These are phyloP conservation scores for Calamus simplicifolius DNA, from an alignment of 176 grass and related monocot genomes.

Conservation along the genomic window DNA sequence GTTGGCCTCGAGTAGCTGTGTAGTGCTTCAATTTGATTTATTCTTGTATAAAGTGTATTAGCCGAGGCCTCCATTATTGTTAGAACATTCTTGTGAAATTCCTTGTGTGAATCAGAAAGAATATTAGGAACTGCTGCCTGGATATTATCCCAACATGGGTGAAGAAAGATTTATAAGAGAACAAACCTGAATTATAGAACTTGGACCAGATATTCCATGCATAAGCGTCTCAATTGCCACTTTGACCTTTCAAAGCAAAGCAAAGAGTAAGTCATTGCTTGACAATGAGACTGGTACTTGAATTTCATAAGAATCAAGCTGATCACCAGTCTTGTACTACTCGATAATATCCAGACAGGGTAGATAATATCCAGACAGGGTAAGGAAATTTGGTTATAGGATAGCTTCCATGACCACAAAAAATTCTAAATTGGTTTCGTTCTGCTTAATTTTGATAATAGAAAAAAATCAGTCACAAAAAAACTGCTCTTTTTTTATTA, in stretches of 20 bases:
- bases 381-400: no score
- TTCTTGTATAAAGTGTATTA: conserved; percentile 46
- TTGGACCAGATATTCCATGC: conserved; percentile 66
- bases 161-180: background rate
- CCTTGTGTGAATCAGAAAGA: conserved; percentile 41
- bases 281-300: no score
- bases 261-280: background rate
- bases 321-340: no score
- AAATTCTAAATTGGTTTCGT: no score
- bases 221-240: conserved; percentile 67
- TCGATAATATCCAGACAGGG: no score
- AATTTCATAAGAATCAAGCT: no score
- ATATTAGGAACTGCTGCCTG: conserved; percentile 67
- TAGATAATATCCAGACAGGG: no score
- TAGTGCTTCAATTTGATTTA: conserved; percentile 51
- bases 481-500: no score
- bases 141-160: background rate
- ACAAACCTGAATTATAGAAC: conserved; percentile 75
- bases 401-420: no score
- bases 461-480: no score
- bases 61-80: conserved; percentile 46
- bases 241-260: conserved; percentile 46
- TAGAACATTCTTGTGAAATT: conserved; percentile 54
- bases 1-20: conserved; percentile 45
- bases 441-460: no score